Evolutionary conservation across 2,329 filamentous ascomycete species (phyloP).

Genomic region (Drechslerella dactyloides): DNA sequence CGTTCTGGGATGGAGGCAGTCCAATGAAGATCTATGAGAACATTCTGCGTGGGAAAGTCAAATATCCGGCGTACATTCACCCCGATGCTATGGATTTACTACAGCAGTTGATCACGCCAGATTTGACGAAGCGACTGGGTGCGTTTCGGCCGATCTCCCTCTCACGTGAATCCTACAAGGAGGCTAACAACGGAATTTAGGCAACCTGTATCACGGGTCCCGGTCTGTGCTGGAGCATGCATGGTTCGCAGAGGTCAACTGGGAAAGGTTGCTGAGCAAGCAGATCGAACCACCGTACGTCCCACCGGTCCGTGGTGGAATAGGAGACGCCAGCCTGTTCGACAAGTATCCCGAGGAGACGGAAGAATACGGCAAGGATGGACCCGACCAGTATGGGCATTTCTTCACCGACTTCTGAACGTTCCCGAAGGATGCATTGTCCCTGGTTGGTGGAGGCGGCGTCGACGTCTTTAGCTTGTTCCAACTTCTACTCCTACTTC

Average conservation of each 20-base stretch:
- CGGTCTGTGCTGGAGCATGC: slow-evolving; percentile 93
- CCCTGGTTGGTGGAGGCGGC: slow-evolving; percentile 2
- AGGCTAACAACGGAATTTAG: slow-evolving; percentile 57
- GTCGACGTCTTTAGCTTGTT: slow-evolving; percentile 23
- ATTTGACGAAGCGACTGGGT: slow-evolving; percentile 84
- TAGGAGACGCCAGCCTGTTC: slow-evolving; percentile 95
- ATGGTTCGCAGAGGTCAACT: slow-evolving; percentile 98
- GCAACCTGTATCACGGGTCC: slow-evolving; percentile 88
- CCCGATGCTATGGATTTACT: slow-evolving; percentile 91
- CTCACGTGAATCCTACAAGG: not conserved
- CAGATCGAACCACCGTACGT: slow-evolving; percentile 99
- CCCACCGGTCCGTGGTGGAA: slow-evolving; percentile 89
- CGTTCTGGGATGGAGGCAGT: slow-evolving; percentile 97
- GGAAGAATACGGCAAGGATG: slow-evolving; percentile 76
- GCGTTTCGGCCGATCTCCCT: not conserved
- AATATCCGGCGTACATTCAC: slow-evolving; percentile 95
- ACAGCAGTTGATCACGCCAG: slow-evolving; percentile 88
- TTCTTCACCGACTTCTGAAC: slow-evolving; percentile 76
- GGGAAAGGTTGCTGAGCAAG: slow-evolving; percentile 91
- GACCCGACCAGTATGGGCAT: slow-evolving; percentile 65
- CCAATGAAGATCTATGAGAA: slow-evolving; percentile 99
- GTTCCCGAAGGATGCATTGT: slow-evolving; percentile 6
- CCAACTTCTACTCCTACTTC: no score
- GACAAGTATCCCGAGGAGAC: slow-evolving; percentile 98
- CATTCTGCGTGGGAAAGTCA: slow-evolving; percentile 92